phyloP scores from a whole-genome alignment of 2,329 filamentous ascomycete species.

The Malbranchea cinnamomea region DNA sequence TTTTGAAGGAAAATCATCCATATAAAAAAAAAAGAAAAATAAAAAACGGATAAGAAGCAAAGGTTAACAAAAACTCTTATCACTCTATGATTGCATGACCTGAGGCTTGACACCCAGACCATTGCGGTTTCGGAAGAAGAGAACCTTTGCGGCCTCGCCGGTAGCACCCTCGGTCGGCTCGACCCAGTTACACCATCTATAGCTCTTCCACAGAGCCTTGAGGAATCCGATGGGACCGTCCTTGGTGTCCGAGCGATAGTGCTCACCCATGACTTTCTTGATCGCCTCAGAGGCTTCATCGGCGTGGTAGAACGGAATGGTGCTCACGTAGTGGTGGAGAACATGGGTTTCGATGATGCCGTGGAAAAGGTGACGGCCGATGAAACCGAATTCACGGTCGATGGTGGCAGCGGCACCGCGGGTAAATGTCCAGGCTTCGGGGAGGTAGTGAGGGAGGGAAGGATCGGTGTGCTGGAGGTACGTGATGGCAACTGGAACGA shows the following conservation, averaged over 20 bases:
- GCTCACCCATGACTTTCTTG: constrained; percentile 83
- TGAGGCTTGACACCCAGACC: constrained; percentile 44
- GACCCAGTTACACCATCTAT: constrained; percentile 90
- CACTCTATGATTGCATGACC: background rate
- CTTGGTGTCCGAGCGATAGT: constrained; percentile 74
- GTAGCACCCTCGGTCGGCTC: constrained; percentile 72
- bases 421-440: constrained; percentile 78
- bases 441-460: constrained; percentile 79
- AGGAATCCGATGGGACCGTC: constrained; percentile 74
- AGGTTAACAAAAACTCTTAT: background rate
- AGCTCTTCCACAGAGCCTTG: constrained; percentile 62
- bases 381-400: constrained; percentile 92
- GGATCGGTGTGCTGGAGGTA: constrained; percentile 96
- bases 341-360: constrained; percentile 97
- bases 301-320: constrained; percentile 92
- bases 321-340: constrained; percentile 92
- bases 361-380: constrained; percentile 80
- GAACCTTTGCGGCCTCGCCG: constrained; percentile 66
- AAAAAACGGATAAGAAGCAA: background rate
- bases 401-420: constrained; percentile 91
- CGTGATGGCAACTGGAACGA: constrained; percentile 87
- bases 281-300: constrained; percentile 91
- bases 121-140: constrained; percentile 95
- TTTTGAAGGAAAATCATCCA: background rate
- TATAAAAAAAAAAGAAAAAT: background rate